A percentile compares a stretch with the other conserved stretches of the same genome.
Conservation (phyloP, 2,329 filamentous ascomycete genomes). For the Fusarium austroafricanum region DNA sequence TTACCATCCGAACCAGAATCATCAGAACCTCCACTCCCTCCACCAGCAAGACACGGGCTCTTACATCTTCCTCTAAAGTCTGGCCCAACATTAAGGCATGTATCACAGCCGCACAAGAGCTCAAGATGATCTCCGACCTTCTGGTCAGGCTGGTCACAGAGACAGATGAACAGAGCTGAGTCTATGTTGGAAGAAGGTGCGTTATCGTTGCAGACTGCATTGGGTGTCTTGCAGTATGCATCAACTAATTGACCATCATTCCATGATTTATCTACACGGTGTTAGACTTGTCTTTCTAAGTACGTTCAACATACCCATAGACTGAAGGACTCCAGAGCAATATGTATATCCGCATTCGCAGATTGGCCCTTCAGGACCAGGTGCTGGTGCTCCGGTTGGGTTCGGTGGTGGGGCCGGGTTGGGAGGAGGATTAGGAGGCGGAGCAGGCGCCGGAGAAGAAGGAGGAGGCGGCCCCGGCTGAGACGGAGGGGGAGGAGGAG, state of each 20-base stretch:
- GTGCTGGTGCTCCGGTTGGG: slow-evolving; percentile 16
- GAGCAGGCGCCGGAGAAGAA: slow-evolving; percentile 37
- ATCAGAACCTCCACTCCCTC: too few relatives aligned
- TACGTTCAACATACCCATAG: slow-evolving; percentile 47
- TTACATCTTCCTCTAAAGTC: slow-evolving; percentile 56
- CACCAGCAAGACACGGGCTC: slow-evolving; percentile 49
- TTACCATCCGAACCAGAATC: background rate
- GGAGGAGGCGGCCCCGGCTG: slow-evolving; percentile 14
- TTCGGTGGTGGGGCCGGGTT: slow-evolving; percentile 37
- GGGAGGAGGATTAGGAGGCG: slow-evolving; percentile 39
- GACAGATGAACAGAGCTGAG: slow-evolving; percentile 54
- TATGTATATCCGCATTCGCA: slow-evolving; percentile 59
- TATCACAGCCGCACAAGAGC: slow-evolving; percentile 55
- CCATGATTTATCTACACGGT: slow-evolving; percentile 49
- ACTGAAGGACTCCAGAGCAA: slow-evolving; percentile 54
- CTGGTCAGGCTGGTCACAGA: slow-evolving; percentile 51
- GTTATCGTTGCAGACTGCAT: slow-evolving; percentile 49
- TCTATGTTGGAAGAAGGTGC: slow-evolving; percentile 48
- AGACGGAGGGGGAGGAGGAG: background rate
- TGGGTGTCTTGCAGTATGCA: slow-evolving; percentile 54
- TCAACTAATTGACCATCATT: slow-evolving; percentile 48
- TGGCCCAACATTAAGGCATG: slow-evolving; percentile 54
- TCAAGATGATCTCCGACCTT: slow-evolving; percentile 51
- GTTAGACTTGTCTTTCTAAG: background rate
- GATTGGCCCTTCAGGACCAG: slow-evolving; percentile 46